Evolutionary conservation across 2,329 filamentous ascomycete species (phyloP), one percentile per base, ranked within the genome.

Genomic region (Septoria linicola): DNA sequence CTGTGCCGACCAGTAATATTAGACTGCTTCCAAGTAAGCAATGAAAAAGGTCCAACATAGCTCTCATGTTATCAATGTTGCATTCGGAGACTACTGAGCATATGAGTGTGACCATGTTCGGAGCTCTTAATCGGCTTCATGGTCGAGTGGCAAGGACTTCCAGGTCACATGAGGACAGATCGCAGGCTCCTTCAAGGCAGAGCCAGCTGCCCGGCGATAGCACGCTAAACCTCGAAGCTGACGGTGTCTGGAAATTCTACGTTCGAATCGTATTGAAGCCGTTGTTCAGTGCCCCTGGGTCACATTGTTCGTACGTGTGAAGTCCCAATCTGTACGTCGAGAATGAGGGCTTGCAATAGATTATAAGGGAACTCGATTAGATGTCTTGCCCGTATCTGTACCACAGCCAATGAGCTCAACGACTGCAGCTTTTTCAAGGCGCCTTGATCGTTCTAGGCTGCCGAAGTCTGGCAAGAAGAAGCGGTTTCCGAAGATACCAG

Each of bases 321-420:
- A 8, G 8, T 16, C 16, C 13, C 17, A 8, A 13, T 39, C 17
- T 50, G 36, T 54, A 6, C 35, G 41, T 50, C 46, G 46, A 49
- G 25, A 41, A 41, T 49, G 51, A 49, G 31, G 41, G 45, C 46
- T 21, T 14, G 7, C 34, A 21, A 37, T 25, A 49, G 35, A 32
- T 16, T 19, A 32, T n/a, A 19, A 36, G 17, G 16, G 21, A 27
- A 43, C 8, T 32, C 7, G 16, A 17, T n/a, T 16, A 41, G 14
- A 37, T 84, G 80, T 84, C 69, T 73, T 75, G 72, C 80, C 80
- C 80, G 81, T 84, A 84, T 84, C 81, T 84, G 82, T 84, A 80
- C 80, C 80, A 73, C 72, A 72, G 77, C 74, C 72, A 76, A 74
- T 57, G 70, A 72, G 68, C 79, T 82, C 74, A 72, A 77, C 73